Evolutionary conservation across 805 yeast genomes (phyloP), one percentile per base, ranked within the genome.

Genomic region (Monosporozyma siamensis): DNA sequence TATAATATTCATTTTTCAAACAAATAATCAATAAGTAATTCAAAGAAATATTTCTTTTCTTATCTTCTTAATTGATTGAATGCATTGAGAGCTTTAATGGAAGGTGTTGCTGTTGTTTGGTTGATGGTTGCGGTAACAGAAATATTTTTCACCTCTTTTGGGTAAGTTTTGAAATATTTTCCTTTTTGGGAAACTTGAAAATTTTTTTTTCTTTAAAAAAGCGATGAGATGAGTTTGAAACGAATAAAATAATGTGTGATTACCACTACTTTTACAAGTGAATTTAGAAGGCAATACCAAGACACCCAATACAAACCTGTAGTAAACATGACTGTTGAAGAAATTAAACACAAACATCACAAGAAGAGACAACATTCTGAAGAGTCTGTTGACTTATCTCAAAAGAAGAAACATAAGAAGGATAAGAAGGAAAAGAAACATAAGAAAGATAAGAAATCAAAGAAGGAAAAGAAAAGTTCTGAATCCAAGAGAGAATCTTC

Each of bases 341-440:
- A 67, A 46, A 64, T 64, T 34, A 55, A 63, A 42, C 35, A 18
- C 10, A 31, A 31, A 18, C 61, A 61, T 40, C 64, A 64, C 21
- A 68, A 63, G 45, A 68, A 71, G 48, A 66, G 66, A 54, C n/a
- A n/a, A n/a, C 59, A 64, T 51, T 48, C 49, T 46, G 55, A 65
- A 50, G 59, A 62, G 48, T 51, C 55, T 46, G 39, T 37, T 10
- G 54, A 60, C 48, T 45, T 54, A 50, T 49, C 43, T 14, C 52
- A 50, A 26, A 51, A 61, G 51, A 46, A 58, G 53, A 58, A 57
- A 41, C 59, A 55, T 11, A 55, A 56, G 52, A 56, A 57, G 44
- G 61, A 47, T 7, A 65, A 66, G 50, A 59, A 59, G 48, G 59
- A 58, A 14, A 64, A 60, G 59, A 58, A 58, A 44, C 59, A 55